phyloP scores from a whole-genome alignment of 2,329 filamentous ascomycete species.

The Trichoderma arundinaceum region DNA sequence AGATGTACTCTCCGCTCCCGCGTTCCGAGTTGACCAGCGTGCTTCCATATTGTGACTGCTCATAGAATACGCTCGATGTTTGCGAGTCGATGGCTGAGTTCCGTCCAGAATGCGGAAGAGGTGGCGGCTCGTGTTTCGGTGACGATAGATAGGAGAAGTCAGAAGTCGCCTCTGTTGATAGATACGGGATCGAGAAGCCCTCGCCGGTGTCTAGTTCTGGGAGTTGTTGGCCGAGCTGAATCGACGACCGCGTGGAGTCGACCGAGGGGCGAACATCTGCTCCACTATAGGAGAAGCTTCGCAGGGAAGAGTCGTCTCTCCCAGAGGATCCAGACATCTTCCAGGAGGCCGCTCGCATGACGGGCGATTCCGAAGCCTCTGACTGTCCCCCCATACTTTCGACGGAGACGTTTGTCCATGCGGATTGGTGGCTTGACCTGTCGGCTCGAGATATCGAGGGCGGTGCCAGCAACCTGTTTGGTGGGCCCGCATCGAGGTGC shows the following conservation, averaged over 20 bases:
- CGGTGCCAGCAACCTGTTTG: conserved; percentile 56
- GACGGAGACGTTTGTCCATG: conserved; percentile 66
- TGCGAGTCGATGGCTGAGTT: conserved; percentile 48
- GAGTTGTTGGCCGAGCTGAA: conserved; percentile 46
- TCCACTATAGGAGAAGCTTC: conserved; percentile 32
- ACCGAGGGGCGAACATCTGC: conserved; percentile 37
- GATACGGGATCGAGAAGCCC: conserved; percentile 57
- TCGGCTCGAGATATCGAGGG: conserved; percentile 51
- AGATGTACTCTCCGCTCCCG: conserved; percentile 53
- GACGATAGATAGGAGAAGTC: conserved; percentile 45
- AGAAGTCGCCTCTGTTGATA: conserved; percentile 44
- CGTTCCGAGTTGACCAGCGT: conserved; percentile 53
- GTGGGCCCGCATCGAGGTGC: conserved; percentile 45
- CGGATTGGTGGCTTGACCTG: conserved; percentile 60
- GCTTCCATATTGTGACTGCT: conserved; percentile 47
- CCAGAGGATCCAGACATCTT: conserved; percentile 38
- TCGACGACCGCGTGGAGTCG: conserved; percentile 40
- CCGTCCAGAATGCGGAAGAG: conserved; percentile 50
- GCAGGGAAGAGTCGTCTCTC: conserved; percentile 33
- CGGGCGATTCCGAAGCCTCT: conserved; percentile 41
- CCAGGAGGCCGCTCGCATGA: conserved; percentile 43
- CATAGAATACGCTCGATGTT: conserved; percentile 50
- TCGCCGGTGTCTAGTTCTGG: conserved; percentile 58
- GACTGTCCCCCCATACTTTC: conserved; percentile 57
- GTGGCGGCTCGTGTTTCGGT: conserved; percentile 59